Conservation (phyloP, 2,329 filamentous ascomycete species). For the Paracamarosporium sp. region DNA sequence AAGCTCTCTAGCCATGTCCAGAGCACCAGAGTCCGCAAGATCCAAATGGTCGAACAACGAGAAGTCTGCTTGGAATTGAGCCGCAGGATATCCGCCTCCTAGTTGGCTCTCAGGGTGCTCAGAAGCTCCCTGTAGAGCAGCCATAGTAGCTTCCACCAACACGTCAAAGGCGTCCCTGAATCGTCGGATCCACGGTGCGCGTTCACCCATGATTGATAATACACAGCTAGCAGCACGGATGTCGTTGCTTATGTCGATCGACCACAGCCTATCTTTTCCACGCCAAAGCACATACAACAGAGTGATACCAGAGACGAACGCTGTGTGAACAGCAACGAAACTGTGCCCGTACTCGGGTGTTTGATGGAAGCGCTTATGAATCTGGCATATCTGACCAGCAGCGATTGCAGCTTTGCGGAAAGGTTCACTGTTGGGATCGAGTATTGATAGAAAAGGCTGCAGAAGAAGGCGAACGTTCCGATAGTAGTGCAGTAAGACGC, state of each 20-base stretch:
- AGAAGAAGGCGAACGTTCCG: slow-evolving; percentile 58
- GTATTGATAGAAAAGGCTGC: slow-evolving; percentile 57
- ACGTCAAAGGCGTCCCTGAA: slow-evolving; percentile 20
- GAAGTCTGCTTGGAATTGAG: slow-evolving; percentile 7
- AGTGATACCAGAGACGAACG: slow-evolving; percentile 53
- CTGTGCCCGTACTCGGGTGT: slow-evolving; percentile 51
- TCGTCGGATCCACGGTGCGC: slow-evolving; percentile 51
- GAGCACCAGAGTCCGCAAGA: slow-evolving; percentile 8
- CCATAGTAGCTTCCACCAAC: slow-evolving; percentile 21
- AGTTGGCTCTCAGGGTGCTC: not conserved
- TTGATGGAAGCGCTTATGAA: slow-evolving; percentile 53
- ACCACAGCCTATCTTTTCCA: slow-evolving; percentile 55
- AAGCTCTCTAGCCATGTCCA: slow-evolving; percentile 17
- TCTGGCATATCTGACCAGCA: slow-evolving; percentile 52
- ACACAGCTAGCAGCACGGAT: slow-evolving; percentile 58
- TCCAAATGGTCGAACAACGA: slow-evolving; percentile 16
- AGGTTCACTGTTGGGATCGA: slow-evolving; percentile 55
- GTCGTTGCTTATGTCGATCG: slow-evolving; percentile 57
- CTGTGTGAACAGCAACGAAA: slow-evolving; percentile 53
- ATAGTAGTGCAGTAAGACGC: slow-evolving; percentile 59
- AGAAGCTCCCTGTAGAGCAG: slow-evolving; percentile 10
- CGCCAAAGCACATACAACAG: slow-evolving; percentile 51
- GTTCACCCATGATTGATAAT: slow-evolving; percentile 59
- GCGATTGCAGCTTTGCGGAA: slow-evolving; percentile 53
- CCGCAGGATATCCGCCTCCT: not conserved